Conservation (phyloP, 202 grass and related monocot genomes). For the Schoenoplectus tabernaemontani region DNA sequence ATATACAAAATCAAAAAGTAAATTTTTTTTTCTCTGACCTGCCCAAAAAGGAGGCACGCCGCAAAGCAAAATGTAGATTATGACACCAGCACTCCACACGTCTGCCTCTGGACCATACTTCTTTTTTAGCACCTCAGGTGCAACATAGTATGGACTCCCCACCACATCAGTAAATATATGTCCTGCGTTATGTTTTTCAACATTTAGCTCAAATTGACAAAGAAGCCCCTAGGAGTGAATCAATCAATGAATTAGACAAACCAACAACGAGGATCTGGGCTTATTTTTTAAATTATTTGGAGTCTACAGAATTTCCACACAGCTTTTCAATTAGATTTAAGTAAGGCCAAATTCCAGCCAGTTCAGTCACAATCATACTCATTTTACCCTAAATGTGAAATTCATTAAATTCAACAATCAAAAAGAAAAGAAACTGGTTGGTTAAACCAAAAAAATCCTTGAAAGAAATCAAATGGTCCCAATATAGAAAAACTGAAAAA, state of each 20-base stretch:
- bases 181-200: conserved; percentile 27
- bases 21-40: conserved; percentile 28
- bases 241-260: background rate
- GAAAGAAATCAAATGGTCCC: background rate
- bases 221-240: background rate
- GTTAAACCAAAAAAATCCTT: background rate
- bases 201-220: background rate
- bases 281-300: background rate
- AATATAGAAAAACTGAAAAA: conserved; percentile 2
- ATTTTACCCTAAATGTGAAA: background rate
- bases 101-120: conserved; percentile 83
- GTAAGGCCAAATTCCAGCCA: background rate
- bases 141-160: conserved; percentile 95
- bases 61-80: conserved; percentile 85
- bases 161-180: conserved; percentile 85
- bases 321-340: background rate
- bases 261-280: background rate
- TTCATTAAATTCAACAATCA: background rate
- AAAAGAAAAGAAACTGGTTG: background rate
- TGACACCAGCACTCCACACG: conserved; percentile 94
- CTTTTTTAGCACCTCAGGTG: conserved; percentile 84
- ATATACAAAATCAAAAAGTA: background rate
- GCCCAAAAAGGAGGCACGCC: conserved; percentile 94
- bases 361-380: background rate
- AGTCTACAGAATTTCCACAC: background rate